A percentile compares a stretch with the other conserved stretches of the same genome.
Evolutionary conservation across 2,329 filamentous ascomycete species (phyloP).

Genomic region (Byssothecium circinans): DNA sequence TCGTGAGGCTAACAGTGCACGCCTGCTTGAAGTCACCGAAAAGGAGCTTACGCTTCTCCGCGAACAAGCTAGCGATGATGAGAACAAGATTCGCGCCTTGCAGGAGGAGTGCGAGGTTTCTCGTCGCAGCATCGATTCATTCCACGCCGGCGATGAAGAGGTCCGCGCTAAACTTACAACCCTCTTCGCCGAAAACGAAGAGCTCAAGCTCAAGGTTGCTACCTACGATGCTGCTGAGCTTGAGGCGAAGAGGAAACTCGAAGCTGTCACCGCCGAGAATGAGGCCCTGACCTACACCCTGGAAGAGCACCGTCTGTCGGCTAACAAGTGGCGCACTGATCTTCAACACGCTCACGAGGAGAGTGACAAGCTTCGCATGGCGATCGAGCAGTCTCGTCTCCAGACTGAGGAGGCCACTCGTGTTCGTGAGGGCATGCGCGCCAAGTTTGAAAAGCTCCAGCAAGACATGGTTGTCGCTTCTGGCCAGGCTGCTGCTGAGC

Average conservation of each 20-base stretch:
- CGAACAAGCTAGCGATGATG: constrained; percentile 47
- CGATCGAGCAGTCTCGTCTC: constrained; percentile 70
- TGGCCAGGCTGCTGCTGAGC: constrained; percentile 79
- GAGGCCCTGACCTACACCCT: constrained; percentile 62
- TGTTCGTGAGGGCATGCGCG: constrained; percentile 79
- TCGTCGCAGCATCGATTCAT: constrained; percentile 42
- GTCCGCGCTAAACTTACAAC: constrained; percentile 55
- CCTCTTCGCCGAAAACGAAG: constrained; percentile 60
- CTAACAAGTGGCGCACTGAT: constrained; percentile 61
- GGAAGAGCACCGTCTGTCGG: constrained; percentile 65
- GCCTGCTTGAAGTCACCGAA: constrained; percentile 52
- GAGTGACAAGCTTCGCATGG: constrained; percentile 71
- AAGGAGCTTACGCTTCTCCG: constrained; percentile 52
- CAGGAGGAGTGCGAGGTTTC: constrained; percentile 47
- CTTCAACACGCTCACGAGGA: constrained; percentile 54
- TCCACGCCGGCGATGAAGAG: constrained; percentile 45
- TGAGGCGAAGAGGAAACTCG: constrained; percentile 55
- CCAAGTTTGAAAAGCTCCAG: constrained; percentile 82
- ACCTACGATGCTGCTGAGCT: constrained; percentile 42
- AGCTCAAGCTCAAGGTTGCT: constrained; percentile 51
- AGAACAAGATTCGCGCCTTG: constrained; percentile 45
- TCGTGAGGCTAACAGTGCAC: constrained; percentile 48
- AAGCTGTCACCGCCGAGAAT: constrained; percentile 61
- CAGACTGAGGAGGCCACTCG: constrained; percentile 86
- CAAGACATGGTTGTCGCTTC: constrained; percentile 81